phyloP scores from a whole-genome alignment of 2,329 filamentous ascomycete genomes.

The Colletotrichum navitas region DNA sequence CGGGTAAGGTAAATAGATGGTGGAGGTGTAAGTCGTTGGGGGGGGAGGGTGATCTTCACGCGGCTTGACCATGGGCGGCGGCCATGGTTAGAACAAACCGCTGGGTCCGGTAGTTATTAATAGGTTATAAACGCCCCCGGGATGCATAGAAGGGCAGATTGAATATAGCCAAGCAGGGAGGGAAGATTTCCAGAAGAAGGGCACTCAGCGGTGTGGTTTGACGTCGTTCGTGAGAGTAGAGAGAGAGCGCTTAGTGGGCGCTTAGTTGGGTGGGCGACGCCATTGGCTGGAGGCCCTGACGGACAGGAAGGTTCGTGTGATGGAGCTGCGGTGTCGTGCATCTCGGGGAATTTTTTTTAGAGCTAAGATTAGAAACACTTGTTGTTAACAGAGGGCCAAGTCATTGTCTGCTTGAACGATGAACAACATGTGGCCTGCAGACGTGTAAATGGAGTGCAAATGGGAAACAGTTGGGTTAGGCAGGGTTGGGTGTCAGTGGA shows the following conservation, averaged over 20 bases:
- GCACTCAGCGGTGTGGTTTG: constrained; percentile 1
- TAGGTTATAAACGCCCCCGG: constrained; percentile 23
- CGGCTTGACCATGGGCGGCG: constrained; percentile 10
- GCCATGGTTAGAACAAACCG: constrained; percentile 2
- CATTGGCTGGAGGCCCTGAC: constrained; percentile 28
- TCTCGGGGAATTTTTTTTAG: constrained; percentile 29
- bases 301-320: constrained; percentile 32
- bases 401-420: not conserved
- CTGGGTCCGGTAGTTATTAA: constrained; percentile 41
- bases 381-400: not conserved
- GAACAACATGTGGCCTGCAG: not conserved
- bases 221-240: constrained; percentile 19
- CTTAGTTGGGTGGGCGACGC: constrained; percentile 34
- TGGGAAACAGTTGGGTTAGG: not conserved
- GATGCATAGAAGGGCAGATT: constrained; percentile 9
- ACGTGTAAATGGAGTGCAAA: not conserved
- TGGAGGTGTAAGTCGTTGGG: constrained; percentile 5
- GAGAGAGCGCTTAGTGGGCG: constrained; percentile 41
- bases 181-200: constrained; percentile 36
- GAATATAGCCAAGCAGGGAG: constrained; percentile 5
- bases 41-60: constrained; percentile 21
- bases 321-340: constrained; percentile 33
- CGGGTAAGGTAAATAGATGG: constrained; percentile 8
- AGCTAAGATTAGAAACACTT: constrained; percentile 34
- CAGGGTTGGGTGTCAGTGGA: not conserved